Evolutionary conservation across 2,329 filamentous ascomycete genomes (phyloP).

Genomic region (Ophiobolus disseminans): DNA sequence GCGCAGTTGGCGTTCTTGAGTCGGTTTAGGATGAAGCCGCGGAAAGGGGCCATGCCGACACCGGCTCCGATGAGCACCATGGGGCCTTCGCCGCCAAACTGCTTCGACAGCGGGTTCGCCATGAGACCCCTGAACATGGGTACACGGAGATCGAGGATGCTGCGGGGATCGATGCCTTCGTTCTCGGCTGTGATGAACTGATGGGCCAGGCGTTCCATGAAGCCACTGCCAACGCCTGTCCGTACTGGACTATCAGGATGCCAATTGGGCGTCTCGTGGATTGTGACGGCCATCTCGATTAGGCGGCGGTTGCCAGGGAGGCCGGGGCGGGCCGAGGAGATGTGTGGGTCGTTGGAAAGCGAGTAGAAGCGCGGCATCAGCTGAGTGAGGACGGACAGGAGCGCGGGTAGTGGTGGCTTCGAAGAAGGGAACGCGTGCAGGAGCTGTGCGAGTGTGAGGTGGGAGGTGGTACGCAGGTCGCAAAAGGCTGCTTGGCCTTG

Average conservation of each 20-base stretch:
- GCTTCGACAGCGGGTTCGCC: constrained; percentile 90
- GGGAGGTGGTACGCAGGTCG: constrained; percentile 84
- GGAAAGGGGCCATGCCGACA: constrained; percentile 96
- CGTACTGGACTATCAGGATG: constrained; percentile 65
- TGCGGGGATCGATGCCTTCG: constrained; percentile 55
- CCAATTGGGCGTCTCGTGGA: constrained; percentile 88
- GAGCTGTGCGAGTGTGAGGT: constrained; percentile 84
- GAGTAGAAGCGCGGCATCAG: constrained; percentile 99
- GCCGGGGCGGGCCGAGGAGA: constrained; percentile 73
- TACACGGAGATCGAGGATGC: constrained; percentile 70
- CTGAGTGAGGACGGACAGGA: constrained; percentile 81
- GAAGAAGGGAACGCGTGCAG: constrained; percentile 91
- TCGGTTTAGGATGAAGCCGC: constrained; percentile 93
- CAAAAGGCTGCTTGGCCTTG: constrained; percentile 94
- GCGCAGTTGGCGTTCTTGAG: constrained; percentile 94
- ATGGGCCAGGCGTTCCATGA: constrained; percentile 84
- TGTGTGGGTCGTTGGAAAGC: constrained; percentile 91
- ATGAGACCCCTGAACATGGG: constrained; percentile 99
- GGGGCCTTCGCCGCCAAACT: constrained; percentile 91
- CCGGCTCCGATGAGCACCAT: constrained; percentile 98
- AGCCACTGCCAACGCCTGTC: constrained; percentile 89
- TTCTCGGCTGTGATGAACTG: constrained; percentile 73
- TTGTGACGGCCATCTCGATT: constrained; percentile 94
- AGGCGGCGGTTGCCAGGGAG: constrained; percentile 73
- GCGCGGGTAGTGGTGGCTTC: constrained; percentile 81